A percentile compares a stretch with the other conserved stretches of the same genome.
Evolutionary conservation across 805 yeast species (phyloP).

Genomic region (Metschnikowia chrysomelidarum): DNA sequence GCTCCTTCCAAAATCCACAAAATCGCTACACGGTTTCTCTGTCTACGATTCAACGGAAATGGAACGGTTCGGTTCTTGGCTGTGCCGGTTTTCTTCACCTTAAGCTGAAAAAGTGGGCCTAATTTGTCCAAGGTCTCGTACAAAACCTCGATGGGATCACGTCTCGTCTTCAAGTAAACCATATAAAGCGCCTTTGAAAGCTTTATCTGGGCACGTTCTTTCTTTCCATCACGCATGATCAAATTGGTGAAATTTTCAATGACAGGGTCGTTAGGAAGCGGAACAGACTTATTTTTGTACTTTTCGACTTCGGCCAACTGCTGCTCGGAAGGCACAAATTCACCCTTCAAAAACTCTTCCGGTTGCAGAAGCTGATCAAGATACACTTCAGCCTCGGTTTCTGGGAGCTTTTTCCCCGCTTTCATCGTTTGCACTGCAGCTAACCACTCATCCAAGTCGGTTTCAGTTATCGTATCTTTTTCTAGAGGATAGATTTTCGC

Average conservation of each 20-base stretch:
- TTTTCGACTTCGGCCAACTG: constrained; percentile 59
- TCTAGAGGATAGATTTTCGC: constrained; percentile 40
- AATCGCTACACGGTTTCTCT: constrained; percentile 84
- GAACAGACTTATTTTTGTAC: constrained; percentile 53
- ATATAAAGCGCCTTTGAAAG: constrained; percentile 78
- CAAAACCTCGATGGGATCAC: constrained; percentile 77
- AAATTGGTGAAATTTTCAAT: constrained; percentile 77
- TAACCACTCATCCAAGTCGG: constrained; percentile 48
- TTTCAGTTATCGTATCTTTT: constrained; percentile 36
- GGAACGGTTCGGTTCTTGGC: constrained; percentile 85
- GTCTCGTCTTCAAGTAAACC: constrained; percentile 66
- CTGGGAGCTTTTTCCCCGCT: constrained; percentile 31
- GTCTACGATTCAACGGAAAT: constrained; percentile 75
- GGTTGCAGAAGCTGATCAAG: constrained; percentile 39
- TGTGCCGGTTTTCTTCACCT: constrained; percentile 75
- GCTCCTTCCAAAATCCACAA: constrained; percentile 88
- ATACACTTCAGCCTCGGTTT: constrained; percentile 36
- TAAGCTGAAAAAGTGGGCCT: constrained; percentile 81
- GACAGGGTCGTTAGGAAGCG: constrained; percentile 64
- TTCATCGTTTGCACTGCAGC: constrained; percentile 41
- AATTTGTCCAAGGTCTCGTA: constrained; percentile 73
- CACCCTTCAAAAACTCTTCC: constrained; percentile 30
- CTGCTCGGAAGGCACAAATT: constrained; percentile 58
- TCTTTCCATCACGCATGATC: constrained; percentile 91
- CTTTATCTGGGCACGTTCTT: constrained; percentile 70